phyloP scores from a whole-genome alignment of 2,329 filamentous ascomycete genomes.

The Pseudocercospora musae region DNA sequence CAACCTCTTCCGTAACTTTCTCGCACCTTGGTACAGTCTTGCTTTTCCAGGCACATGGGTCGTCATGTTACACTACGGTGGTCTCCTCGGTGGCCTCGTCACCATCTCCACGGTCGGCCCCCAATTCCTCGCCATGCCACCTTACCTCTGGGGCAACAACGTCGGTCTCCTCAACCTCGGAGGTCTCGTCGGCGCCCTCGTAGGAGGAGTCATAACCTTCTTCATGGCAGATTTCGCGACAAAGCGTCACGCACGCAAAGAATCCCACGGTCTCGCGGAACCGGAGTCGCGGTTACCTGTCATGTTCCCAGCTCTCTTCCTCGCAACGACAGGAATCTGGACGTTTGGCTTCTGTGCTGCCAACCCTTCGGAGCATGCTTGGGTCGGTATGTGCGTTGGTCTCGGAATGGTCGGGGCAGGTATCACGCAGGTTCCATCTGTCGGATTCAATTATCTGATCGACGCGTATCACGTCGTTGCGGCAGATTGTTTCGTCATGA shows the following conservation, averaged over 20 bases:
- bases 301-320: constrained; percentile 38
- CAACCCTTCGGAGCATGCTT: constrained; percentile 36
- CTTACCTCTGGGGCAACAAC: constrained; percentile 42
- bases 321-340: constrained; percentile 39
- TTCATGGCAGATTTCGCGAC: constrained; percentile 38
- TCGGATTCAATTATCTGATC: constrained; percentile 49
- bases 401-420: constrained; percentile 42
- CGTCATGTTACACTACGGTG: constrained; percentile 43
- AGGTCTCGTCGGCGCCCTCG: constrained; percentile 37
- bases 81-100: constrained; percentile 42
- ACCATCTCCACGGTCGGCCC: constrained; percentile 39
- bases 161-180: constrained; percentile 41
- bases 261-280: constrained; percentile 39
- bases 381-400: constrained; percentile 42
- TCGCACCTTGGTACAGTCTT: constrained; percentile 39
- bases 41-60: constrained; percentile 43
- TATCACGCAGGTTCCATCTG: constrained; percentile 42
- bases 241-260: constrained; percentile 37
- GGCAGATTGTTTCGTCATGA: constrained; percentile 54
- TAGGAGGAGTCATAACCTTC: constrained; percentile 40
- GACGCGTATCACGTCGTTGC: constrained; percentile 49
- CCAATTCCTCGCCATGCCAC: constrained; percentile 38
- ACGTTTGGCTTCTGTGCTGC: constrained; percentile 42
- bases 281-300: constrained; percentile 41
- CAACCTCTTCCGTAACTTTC: constrained; percentile 35